Conservation (phyloP, 768 basidiomycete species). For the Mrakia frigida region DNA sequence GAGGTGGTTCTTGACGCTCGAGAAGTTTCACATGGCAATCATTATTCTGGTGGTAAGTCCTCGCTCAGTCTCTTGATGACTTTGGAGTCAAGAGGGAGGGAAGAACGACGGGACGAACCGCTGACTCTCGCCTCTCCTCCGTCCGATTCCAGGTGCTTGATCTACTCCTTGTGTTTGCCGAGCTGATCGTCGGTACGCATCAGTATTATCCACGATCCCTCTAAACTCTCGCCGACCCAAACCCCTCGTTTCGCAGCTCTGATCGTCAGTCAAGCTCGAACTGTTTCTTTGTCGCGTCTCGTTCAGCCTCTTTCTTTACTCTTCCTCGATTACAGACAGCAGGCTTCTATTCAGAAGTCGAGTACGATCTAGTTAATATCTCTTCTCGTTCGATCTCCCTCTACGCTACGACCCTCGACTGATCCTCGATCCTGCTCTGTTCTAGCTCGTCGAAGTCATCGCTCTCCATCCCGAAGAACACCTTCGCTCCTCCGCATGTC, state of each 20-base stretch:
- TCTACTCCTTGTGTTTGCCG: constrained; percentile 5
- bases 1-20: not conserved
- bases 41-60: constrained; percentile 1
- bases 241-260: not conserved
- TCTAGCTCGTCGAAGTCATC: constrained; percentile 14
- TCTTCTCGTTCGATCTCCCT: too few relatives aligned
- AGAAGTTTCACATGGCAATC: not conserved
- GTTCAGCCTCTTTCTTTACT: not conserved
- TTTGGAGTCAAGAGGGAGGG: too few relatives aligned
- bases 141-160: not conserved
- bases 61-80: not conserved
- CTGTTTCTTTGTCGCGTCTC: too few relatives aligned
- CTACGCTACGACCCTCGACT: too few relatives aligned
- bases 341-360: not conserved
- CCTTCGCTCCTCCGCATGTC: not conserved
- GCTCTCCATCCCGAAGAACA: not conserved
- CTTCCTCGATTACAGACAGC: not conserved
- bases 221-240: not conserved
- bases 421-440: not conserved
- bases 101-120: not conserved
- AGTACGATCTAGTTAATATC: constrained; percentile 2
- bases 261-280: too few relatives aligned
- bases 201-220: not conserved
- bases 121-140: not conserved
- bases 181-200: constrained; percentile 6